Evolutionary conservation across 768 basidiomycete genomes (phyloP), one percentile per base, ranked within the genome.

Genomic region (Gelatoporia subvermispora): DNA sequence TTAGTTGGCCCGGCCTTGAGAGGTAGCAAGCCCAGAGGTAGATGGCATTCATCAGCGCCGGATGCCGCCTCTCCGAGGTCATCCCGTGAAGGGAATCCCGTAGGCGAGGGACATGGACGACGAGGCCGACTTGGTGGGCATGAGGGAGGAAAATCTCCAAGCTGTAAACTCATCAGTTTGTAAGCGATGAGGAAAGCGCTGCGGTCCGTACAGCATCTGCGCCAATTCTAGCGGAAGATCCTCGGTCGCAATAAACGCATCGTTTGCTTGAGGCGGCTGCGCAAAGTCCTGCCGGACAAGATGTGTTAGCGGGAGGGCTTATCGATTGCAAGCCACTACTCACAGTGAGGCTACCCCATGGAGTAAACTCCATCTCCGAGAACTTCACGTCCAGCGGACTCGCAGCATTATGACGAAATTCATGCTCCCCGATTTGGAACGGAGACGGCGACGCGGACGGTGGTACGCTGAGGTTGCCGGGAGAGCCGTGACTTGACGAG

Each of bases 1-100:
- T 78, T 11, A 90, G 71, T 4, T 79, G 74, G 35, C 80, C 83
- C 7, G 86, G 82, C 18, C 85, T 75, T 9, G 88, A 87, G 35
- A 90, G 74, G 61, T 84, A 87, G 63, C 87, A 90, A 2, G 86
- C 84, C 84, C 88, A 89, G 7, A 90, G 77, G 61, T 82, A 91
- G 59, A 90, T 83, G 52, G 87, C 76, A 60, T 89, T 87, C 74
- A 89, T 79, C 13, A 92, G 74, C 46, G 76, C 79, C 8, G 88
- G 82, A 58, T 91, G 88, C 17, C 81, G 80, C 47, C 85, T 85
- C 49, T 86, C 81, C 41, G 75, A 55, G 3, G 62, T 46, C 15
- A 82, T 76, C 4, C 73, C 69, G 38, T 66, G 68, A 36, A 89
- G 68, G 28, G 80, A 80, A 41, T 84, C 81, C 25, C 82, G 71